Conservation (phyloP, 371 early-diverging fungal genomes). For the Enteropsectra breve region DNA sequence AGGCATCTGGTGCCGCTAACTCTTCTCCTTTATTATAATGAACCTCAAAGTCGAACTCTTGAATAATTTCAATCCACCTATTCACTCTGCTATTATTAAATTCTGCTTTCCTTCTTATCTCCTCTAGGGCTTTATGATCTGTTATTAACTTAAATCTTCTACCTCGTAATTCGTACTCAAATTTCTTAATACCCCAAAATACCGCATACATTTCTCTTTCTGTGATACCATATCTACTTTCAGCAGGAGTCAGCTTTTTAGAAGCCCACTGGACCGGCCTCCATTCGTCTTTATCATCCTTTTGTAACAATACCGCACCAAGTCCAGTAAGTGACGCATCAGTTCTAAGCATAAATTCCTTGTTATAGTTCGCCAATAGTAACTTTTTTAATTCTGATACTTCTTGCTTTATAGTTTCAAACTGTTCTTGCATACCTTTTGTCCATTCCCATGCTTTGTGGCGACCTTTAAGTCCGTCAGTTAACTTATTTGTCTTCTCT, state of each 20-base stretch:
- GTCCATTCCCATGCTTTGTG: constrained; percentile 7
- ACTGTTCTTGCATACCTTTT: constrained; percentile 9
- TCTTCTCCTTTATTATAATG: constrained; percentile 26
- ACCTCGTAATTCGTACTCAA: constrained; percentile 39
- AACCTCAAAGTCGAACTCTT: constrained; percentile 27
- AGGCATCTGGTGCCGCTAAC: constrained; percentile 23
- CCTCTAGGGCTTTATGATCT: constrained; percentile 45
- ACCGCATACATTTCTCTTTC: constrained; percentile 44
- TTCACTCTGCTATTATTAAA: constrained; percentile 30
- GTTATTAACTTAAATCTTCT: constrained; percentile 39
- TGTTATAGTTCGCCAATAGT: constrained; percentile 22
- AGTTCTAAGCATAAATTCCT: constrained; percentile 34
- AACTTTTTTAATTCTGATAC: constrained; percentile 6
- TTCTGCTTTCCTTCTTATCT: constrained; percentile 27
- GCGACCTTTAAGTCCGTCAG: constrained; percentile 4
- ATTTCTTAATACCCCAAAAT: constrained; percentile 35
- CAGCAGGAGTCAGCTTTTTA: constrained; percentile 27
- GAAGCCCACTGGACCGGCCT: constrained; percentile 30
- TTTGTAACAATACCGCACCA: constrained; percentile 40
- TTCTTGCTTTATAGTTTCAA: constrained; percentile 8
- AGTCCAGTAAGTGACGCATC: constrained; percentile 37
- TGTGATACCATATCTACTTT: constrained; percentile 26
- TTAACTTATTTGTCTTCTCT: constrained; percentile 5
- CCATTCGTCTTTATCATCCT: constrained; percentile 5
- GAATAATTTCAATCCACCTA: constrained; percentile 37